Conservation (phyloP, 1,139 yeast genomes). For the Debaryomycetaceae sp. region DNA sequence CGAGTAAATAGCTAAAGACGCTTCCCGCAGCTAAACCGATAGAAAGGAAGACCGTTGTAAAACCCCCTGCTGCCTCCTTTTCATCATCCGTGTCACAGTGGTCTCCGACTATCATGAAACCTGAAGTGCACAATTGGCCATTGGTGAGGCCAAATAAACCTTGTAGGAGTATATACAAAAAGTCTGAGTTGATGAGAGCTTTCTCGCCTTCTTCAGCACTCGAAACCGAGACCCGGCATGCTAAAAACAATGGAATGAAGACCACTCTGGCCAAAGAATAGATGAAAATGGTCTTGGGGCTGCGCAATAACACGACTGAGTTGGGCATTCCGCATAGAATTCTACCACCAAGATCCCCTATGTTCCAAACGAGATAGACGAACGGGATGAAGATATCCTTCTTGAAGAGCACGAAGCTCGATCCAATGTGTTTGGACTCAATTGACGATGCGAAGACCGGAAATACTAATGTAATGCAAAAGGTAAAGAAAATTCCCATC, state of each 20-base stretch:
- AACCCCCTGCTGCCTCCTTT: slow-evolving; percentile 92
- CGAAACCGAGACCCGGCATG: slow-evolving; percentile 58
- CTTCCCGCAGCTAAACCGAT: slow-evolving; percentile 78
- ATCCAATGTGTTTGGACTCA: slow-evolving; percentile 44
- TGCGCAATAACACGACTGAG: slow-evolving; percentile 30
- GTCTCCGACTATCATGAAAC: slow-evolving; percentile 76
- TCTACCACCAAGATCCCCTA: slow-evolving; percentile 83
- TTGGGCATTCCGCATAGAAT: slow-evolving; percentile 57
- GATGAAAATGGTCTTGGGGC: slow-evolving; percentile 39
- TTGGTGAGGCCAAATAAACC: slow-evolving; percentile 79
- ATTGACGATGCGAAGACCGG: slow-evolving; percentile 86
- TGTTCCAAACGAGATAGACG: slow-evolving; percentile 77
- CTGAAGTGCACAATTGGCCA: slow-evolving; percentile 79
- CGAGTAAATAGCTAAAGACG: slow-evolving; percentile 65
- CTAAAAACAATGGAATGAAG: slow-evolving; percentile 61
- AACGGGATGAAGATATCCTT: slow-evolving; percentile 66
- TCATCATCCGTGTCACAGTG: slow-evolving; percentile 58
- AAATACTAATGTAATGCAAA: slow-evolving; percentile 73
- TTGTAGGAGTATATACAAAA: slow-evolving; percentile 66
- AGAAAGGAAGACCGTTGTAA: slow-evolving; percentile 74
- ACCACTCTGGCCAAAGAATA: slow-evolving; percentile 53
- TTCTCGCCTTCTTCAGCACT: slow-evolving; percentile 19
- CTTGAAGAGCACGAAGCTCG: slow-evolving; percentile 31
- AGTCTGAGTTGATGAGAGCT: slow-evolving; percentile 54
- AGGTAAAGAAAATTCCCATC: slow-evolving; percentile 67